A percentile compares a stretch with the other conserved stretches of the same genome.
phyloP scores from a whole-genome alignment of 2,329 filamentous ascomycete genomes.

The Trichoderma koningiopsis region DNA sequence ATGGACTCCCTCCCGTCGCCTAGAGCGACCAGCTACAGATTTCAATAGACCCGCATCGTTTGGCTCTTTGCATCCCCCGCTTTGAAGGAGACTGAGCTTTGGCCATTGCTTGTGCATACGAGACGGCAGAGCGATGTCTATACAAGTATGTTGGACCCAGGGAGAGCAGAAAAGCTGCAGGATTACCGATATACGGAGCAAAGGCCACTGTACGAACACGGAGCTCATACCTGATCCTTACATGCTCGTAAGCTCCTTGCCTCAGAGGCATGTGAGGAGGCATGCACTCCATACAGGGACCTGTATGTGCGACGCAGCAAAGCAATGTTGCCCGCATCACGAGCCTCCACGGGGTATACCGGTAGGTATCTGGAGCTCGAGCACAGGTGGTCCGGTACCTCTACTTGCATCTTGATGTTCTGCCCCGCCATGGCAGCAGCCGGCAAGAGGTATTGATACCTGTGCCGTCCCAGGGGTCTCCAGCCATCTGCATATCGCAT shows the following conservation, averaged over 20 bases:
- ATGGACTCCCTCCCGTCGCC: conserved; percentile 6
- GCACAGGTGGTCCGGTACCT: not conserved
- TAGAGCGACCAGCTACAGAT: conserved; percentile 14
- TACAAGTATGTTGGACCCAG: not conserved
- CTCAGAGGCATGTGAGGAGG: conserved; percentile 9
- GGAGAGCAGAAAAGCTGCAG: not conserved
- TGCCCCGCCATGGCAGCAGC: conserved; percentile 1
- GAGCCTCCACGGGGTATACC: conserved; percentile 18
- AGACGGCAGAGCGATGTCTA: not conserved
- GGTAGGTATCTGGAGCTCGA: not conserved
- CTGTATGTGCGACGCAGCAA: conserved; percentile 18
- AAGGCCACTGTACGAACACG: not conserved
- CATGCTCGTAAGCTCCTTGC: not conserved
- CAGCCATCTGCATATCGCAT: not conserved
- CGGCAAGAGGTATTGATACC: not conserved
- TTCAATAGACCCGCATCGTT: conserved; percentile 10
- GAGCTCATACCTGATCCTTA: not conserved
- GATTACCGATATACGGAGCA: conserved; percentile 6
- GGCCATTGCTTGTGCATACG: not conserved
- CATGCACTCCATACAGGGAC: conserved; percentile 10
- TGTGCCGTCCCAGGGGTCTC: not conserved
- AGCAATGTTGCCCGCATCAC: conserved; percentile 19
- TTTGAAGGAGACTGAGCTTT: not conserved
- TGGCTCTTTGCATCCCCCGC: not conserved
- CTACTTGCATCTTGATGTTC: not conserved